These are phyloP conservation scores for Knoxdaviesia capensis DNA, from an alignment of 2,329 filamentous ascomycete species.

Conservation along the genomic window DNA sequence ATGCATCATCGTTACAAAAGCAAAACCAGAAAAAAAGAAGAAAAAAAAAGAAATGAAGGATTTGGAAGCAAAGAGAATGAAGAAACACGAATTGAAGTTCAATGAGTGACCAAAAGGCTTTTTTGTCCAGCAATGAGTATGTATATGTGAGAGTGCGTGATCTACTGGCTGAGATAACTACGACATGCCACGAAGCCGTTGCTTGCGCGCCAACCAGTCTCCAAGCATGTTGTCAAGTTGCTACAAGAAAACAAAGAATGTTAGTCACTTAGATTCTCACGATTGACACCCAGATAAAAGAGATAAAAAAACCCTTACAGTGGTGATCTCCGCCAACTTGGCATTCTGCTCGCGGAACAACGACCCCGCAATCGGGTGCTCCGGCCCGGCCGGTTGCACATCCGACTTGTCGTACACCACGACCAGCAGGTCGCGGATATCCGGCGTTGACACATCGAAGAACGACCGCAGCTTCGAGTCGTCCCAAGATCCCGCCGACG, in stretches of 20 bases:
- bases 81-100: neutral
- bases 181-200: slow-evolving; percentile 33
- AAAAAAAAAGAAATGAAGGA: slow-evolving; percentile 1
- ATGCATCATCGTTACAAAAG: neutral
- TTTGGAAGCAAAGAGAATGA: neutral
- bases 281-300: neutral
- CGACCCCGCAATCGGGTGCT: slow-evolving; percentile 65
- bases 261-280: neutral
- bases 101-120: neutral
- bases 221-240: slow-evolving; percentile 77
- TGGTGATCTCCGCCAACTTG: slow-evolving; percentile 69
- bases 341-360: slow-evolving; percentile 79
- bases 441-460: slow-evolving; percentile 61
- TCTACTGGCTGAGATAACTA: slow-evolving; percentile 8
- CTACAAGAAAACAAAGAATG: slow-evolving; percentile 12
- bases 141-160: neutral
- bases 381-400: slow-evolving; percentile 55
- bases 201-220: slow-evolving; percentile 57
- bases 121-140: neutral
- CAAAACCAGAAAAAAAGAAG: neutral
- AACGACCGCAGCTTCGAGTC: slow-evolving; percentile 73
- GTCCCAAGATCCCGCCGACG: slow-evolving; percentile 48
- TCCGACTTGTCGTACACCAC: slow-evolving; percentile 87
- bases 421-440: slow-evolving; percentile 74
- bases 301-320: slow-evolving; percentile 23